These are phyloP conservation scores for Sarocladium kiliense DNA, from an alignment of 2,329 filamentous ascomycete genomes.

Conservation along the genomic window DNA sequence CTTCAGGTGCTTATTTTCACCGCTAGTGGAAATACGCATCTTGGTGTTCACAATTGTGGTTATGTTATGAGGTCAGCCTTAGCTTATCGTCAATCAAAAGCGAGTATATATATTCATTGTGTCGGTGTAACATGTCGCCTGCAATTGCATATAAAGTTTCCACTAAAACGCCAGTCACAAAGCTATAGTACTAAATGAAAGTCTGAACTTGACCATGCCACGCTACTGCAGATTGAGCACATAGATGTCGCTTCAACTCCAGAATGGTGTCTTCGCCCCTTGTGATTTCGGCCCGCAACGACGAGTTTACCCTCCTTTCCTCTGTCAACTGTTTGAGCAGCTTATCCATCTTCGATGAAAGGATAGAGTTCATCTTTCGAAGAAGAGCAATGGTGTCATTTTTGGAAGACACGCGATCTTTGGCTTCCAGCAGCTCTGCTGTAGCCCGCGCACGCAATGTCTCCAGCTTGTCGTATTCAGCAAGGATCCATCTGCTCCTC, in stretches of 20 bases:
- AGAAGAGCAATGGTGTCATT: background rate
- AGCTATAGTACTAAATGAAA: background rate
- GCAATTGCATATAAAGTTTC: background rate
- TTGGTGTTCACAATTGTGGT: background rate
- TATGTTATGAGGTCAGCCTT: background rate
- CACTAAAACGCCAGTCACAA: background rate
- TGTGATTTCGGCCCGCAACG: background rate
- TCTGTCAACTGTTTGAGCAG: background rate
- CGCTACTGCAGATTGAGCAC: background rate
- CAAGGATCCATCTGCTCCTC: background rate
- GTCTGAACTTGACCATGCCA: background rate
- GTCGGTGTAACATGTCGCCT: background rate
- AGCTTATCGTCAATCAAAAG: background rate
- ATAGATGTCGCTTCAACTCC: background rate
- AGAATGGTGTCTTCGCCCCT: background rate
- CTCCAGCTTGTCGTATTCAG: background rate
- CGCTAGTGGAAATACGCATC: background rate
- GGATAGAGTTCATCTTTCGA: background rate
- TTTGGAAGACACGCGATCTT: background rate
- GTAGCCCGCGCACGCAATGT: background rate
- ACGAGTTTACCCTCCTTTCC: background rate
- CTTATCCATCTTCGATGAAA: background rate
- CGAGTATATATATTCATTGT: background rate
- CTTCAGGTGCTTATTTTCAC: background rate
- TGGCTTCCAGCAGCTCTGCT: background rate